Evolutionary conservation across 257 asterid genomes (phyloP).

Genomic region (Cruciata laevipes): DNA sequence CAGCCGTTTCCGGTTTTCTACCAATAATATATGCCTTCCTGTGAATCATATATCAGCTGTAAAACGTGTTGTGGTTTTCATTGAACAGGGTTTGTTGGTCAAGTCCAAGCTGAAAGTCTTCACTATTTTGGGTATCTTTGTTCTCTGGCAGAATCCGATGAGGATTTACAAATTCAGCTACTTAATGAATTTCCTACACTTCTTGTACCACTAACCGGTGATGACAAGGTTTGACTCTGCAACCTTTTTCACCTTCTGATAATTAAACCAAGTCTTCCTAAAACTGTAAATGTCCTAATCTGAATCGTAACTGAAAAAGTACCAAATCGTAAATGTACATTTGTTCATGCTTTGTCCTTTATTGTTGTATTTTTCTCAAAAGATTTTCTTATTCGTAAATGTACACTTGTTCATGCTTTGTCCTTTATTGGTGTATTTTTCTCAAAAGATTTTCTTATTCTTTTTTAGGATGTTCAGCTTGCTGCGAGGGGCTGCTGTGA

Average conservation of each 20-base stretch:
- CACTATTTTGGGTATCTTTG: slow-evolving; percentile 46
- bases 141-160: slow-evolving; percentile 46
- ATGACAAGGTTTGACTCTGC: slow-evolving; percentile 50
- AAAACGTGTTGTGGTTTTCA: background rate
- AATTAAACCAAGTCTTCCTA: background rate
- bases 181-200: slow-evolving; percentile 55
- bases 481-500: slow-evolving; percentile 75
- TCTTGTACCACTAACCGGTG: slow-evolving; percentile 75
- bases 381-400: slow-evolving; percentile 11
- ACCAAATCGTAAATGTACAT: background rate
- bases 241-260: background rate
- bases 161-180: slow-evolving; percentile 39
- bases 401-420: background rate
- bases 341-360: background rate
- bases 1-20: background rate
- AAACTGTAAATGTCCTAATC: background rate
- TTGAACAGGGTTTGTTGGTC: slow-evolving; percentile 50
- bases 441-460: slow-evolving; percentile 9
- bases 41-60: background rate
- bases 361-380: background rate
- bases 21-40: background rate
- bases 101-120: slow-evolving; percentile 66
- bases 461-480: slow-evolving; percentile 46
- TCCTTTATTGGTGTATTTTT: background rate
- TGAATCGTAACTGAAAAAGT: background rate